Evolutionary conservation across 352 stramenopile genomes (phyloP).

Genomic region (Globisporangium radiosum): DNA sequence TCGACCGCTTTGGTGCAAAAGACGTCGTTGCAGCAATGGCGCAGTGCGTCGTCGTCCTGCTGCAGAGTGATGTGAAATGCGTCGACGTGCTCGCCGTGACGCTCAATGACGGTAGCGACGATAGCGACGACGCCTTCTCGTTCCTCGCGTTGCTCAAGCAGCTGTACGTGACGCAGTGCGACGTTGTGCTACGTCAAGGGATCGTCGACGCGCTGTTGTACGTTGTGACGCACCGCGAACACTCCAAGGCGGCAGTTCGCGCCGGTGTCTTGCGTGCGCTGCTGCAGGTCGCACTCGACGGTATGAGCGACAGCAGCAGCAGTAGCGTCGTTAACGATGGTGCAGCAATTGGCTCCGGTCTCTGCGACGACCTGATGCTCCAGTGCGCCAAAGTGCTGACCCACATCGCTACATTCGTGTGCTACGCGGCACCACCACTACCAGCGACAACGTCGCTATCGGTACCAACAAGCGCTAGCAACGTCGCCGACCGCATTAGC

Average conservation of each 20-base stretch:
- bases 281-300: constrained; percentile 38
- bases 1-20: constrained; percentile 26
- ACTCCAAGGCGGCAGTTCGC: constrained; percentile 38
- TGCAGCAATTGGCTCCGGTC: neutral
- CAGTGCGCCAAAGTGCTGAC: constrained; percentile 10
- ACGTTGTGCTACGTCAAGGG: constrained; percentile 17
- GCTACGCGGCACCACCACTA: neutral
- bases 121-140: constrained; percentile 4
- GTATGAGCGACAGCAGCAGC: constrained; percentile 13
- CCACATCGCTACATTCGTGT: constrained; percentile 11
- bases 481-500: neutral
- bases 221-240: constrained; percentile 31
- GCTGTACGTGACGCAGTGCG: constrained; percentile 59
- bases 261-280: constrained; percentile 32
- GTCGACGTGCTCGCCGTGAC: constrained; percentile 1
- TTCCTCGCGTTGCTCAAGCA: constrained; percentile 61
- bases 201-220: constrained; percentile 26
- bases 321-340: neutral
- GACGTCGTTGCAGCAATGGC: constrained; percentile 31
- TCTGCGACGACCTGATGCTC: constrained; percentile 6
- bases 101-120: constrained; percentile 2
- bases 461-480: neutral
- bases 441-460: neutral
- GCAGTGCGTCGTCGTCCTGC: constrained; percentile 27
- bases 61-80: neutral